A percentile compares a stretch with the other conserved stretches of the same genome.
phyloP scores from a whole-genome alignment of 192 early-diverging fungal genomes.

The Entomortierella lignicola region DNA sequence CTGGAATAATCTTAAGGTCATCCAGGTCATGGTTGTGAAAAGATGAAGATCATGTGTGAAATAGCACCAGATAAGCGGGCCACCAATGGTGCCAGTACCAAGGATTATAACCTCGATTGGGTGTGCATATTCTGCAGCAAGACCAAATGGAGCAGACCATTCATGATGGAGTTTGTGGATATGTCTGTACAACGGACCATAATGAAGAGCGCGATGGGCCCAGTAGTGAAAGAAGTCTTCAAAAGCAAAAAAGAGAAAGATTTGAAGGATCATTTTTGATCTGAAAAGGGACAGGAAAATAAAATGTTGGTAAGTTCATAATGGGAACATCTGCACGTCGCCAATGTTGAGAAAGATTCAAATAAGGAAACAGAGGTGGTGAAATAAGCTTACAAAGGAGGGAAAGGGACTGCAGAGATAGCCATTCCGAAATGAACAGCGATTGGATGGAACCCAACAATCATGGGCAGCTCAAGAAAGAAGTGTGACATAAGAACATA shows the following conservation, averaged over 20 bases:
- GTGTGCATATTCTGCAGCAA: conserved; percentile 92
- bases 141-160: conserved; percentile 88
- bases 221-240: conserved; percentile 94
- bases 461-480: conserved; percentile 86
- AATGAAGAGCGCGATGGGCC: conserved; percentile 89
- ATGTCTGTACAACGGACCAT: conserved; percentile 84
- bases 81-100: conserved; percentile 85
- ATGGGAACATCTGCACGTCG: neutral
- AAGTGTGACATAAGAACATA: conserved; percentile 83
- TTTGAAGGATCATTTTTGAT: conserved; percentile 71
- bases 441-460: conserved; percentile 86
- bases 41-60: conserved; percentile 79
- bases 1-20: conserved; percentile 80
- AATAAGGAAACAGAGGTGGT: conserved; percentile 58
- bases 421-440: conserved; percentile 86
- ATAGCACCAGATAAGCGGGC: conserved; percentile 77
- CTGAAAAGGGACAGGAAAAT: conserved; percentile 24
- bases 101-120: conserved; percentile 86
- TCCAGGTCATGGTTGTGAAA: conserved; percentile 85
- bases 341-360: neutral
- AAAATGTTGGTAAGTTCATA: neutral
- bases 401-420: conserved; percentile 84
- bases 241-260: conserved; percentile 79
- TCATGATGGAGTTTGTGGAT: conserved; percentile 97
- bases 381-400: conserved; percentile 63